Base-by-base conservation (phyloP, 441 rosid species). In the Euphorbia corollata region DNA sequence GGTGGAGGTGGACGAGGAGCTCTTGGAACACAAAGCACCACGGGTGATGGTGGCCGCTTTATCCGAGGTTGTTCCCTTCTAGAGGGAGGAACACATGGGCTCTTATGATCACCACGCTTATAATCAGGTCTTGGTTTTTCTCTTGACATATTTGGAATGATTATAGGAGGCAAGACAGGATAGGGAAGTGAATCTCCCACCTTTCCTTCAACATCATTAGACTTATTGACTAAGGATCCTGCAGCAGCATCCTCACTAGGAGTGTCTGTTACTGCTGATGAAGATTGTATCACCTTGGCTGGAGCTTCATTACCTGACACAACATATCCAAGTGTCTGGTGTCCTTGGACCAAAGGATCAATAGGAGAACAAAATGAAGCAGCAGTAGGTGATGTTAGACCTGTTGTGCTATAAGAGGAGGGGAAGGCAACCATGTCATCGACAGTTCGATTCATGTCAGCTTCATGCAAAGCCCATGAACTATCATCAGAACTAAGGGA, bases 401-500 rank as follows among this genome's bases (percentile, higher is more conserved):
- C 96, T 76, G 83, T 94, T 71, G 97, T 84, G 74, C 90, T 87
- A 73, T 94, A 94, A 59, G 99, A 84, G 72, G 99, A 93, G 30
- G 97, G 86, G 84, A 87, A 87, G 19, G 97, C 95, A 81, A 91
- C 97, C 99, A 93, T 84, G 75, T 93, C 99, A 81, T 93, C 99
- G 77, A 93, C 96, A 55, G 95, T 78, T 73, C 96, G 87, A 77
- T 83, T 93, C 84, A 93, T 87, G 77, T 91, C 99, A 61, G 99
- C 97, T 83, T 93, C 99, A 78, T 75, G 95, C 93, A 92, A 86
- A 77, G 99, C 90, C 96, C 97, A 93, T 48, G 86, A 83, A 78
- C 99, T 86, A 84, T 93, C 99, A 81, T 93, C 99, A 77, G 99
- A 93, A 81, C 99, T 91, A 77, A 87, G 93, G 57, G 99, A 93